A percentile compares a stretch with the other conserved stretches of the same genome.
Conservation (phyloP, 345 rosid genomes). For the Syzygium aromaticum region DNA sequence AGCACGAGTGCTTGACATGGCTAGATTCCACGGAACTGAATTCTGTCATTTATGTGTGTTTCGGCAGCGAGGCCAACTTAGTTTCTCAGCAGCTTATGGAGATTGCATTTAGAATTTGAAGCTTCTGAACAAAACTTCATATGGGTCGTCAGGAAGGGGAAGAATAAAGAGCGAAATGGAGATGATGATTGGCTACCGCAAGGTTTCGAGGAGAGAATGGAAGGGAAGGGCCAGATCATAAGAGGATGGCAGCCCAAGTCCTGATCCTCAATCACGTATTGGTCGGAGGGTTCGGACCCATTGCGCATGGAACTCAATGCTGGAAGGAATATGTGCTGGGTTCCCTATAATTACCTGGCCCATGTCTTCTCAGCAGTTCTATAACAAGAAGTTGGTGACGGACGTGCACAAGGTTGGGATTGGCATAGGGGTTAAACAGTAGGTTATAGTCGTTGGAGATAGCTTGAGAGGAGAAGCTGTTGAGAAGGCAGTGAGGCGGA, state of each 20-base stretch:
- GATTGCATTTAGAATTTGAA: constrained; percentile 11
- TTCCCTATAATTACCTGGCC: background rate
- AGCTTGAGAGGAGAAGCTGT: background rate
- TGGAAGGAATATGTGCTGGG: background rate
- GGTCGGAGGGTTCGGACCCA: background rate
- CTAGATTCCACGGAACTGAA: constrained; percentile 7
- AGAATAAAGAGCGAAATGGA: background rate
- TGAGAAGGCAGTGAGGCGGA: constrained; percentile 1
- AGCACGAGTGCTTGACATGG: constrained; percentile 10
- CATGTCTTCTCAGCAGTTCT: background rate
- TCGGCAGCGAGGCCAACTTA: background rate
- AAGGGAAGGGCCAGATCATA: constrained; percentile 2
- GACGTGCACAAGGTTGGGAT: background rate
- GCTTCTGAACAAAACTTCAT: constrained; percentile 2
- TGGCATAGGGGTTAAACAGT: background rate
- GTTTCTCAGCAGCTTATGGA: constrained; percentile 3
- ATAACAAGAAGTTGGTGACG: background rate
- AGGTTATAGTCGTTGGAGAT: background rate
- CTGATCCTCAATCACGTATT: background rate
- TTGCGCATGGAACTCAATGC: background rate
- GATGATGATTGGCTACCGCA: background rate
- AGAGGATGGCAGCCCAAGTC: background rate
- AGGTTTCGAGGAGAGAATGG: constrained; percentile 17
- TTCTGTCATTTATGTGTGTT: constrained; percentile 9
- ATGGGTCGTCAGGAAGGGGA: constrained; percentile 2